Base-by-base conservation (phyloP, 805 yeast species). In the Candida ponderosae region DNA sequence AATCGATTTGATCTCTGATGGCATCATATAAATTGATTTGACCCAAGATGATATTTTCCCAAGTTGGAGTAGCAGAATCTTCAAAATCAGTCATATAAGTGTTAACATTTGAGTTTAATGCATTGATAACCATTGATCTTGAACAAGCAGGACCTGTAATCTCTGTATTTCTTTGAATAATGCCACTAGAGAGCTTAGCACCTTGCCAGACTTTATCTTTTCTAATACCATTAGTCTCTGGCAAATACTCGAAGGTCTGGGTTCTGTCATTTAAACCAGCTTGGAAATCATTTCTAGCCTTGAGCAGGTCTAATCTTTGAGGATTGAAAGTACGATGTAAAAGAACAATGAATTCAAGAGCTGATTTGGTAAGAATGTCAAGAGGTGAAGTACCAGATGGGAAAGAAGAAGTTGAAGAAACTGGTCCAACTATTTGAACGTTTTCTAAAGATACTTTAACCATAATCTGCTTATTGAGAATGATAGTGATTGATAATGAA, bases 91-190 rank as follows among this genome's bases (percentile, higher is more conserved):
- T 79, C 93, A 83, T 83, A 57, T 83, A 83, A 23, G 93, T 82
- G 44, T 81, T 81, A 32, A 83, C 93, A 38, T 72, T 69, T 1
- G 89, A 78, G 61, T 83, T 83, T 56, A 83, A 69, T 3, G 90
- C 93, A 54, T 82, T 83, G 53, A 83, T 77, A 45, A 83, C 75
- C 94, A 83, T 83, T 51, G 83, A 81, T 46, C 90, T 73, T 56
- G 81, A 82, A 37, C n/a, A n/a, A n/a, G 89, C 83, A 17, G 94
- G 94, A 35, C 94, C 94, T 18, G 94, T 83, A 59, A 83, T 83
- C 60, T 83, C 93, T 31, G 76, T 79, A 56, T 87, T 73, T 64
- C 94, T 74, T n/a, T n/a, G n/a, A n/a, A 57, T 80, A 82, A 41
- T 73, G 72, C 49, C 83, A 64, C 35, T 88, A 87, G 30, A 79